Evolutionary conservation across 129 eudicot species (phyloP).

Genomic region (Tagetes patula): DNA sequence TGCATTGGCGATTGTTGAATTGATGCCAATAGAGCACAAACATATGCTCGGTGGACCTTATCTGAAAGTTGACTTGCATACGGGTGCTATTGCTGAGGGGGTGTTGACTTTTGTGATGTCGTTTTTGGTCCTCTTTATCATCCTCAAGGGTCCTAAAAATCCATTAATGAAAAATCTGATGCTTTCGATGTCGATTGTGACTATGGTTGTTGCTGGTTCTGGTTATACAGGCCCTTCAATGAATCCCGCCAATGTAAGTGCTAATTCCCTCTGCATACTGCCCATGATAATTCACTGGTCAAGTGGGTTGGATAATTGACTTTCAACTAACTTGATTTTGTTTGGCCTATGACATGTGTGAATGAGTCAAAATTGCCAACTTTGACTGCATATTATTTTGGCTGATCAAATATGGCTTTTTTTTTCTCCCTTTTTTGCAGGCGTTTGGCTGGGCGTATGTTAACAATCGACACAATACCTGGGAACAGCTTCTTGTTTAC

Average conservation of each 20-base stretch:
- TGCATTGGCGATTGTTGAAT: slow-evolving; percentile 64
- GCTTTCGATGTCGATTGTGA: slow-evolving; percentile 69
- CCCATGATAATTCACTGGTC: neutral
- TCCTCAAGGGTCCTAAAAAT: slow-evolving; percentile 68
- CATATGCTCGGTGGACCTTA: slow-evolving; percentile 86
- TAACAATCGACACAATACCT: slow-evolving; percentile 62
- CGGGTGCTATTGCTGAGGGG: slow-evolving; percentile 88
- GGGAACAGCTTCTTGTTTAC: slow-evolving; percentile 82
- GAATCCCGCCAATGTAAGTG: slow-evolving; percentile 94
- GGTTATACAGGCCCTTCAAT: slow-evolving; percentile 88
- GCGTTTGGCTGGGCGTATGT: slow-evolving; percentile 91
- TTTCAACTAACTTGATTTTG: neutral
- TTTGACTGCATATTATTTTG: neutral
- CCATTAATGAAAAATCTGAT: slow-evolving; percentile 60
- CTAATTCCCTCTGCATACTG: neutral
- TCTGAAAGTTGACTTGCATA: slow-evolving; percentile 79
- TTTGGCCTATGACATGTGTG: neutral
- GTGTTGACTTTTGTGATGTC: slow-evolving; percentile 66
- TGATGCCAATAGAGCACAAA: slow-evolving; percentile 67
- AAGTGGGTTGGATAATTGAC: neutral
- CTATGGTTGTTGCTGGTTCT: slow-evolving; percentile 62
- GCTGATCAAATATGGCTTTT: neutral
- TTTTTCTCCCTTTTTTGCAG: slow-evolving; percentile 26
- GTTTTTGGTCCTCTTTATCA: slow-evolving; percentile 58
- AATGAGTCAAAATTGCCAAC: neutral